Evolutionary conservation across 2,329 filamentous ascomycete genomes (phyloP).

Genomic region (Fusarium paranaense): DNA sequence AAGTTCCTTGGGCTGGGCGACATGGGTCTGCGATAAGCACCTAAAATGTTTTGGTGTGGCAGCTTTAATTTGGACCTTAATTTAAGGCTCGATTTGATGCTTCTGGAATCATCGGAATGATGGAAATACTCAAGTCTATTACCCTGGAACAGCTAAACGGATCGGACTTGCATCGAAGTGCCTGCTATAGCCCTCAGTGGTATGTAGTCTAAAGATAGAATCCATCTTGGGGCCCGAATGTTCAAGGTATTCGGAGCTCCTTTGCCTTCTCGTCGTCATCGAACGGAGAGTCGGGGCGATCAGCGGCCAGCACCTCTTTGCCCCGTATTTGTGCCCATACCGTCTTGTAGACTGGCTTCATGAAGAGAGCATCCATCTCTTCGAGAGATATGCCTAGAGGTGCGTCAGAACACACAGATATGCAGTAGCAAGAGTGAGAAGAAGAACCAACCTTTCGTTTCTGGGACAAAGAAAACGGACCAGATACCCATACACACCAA

Average conservation of each 20-base stretch:
- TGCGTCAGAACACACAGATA: constrained; percentile 8
- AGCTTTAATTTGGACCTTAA: neutral
- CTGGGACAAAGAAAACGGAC: constrained; percentile 62
- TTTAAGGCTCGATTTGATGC: neutral
- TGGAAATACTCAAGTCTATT: constrained; percentile 15
- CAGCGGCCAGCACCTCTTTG: constrained; percentile 26
- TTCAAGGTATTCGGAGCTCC: constrained; percentile 38
- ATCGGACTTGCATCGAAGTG: constrained; percentile 3
- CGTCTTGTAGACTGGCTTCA: constrained; percentile 47
- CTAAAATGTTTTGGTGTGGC: neutral
- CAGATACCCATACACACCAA: constrained; percentile 59
- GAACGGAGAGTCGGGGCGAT: constrained; percentile 37
- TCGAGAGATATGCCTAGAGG: constrained; percentile 56
- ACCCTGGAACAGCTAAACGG: constrained; percentile 5
- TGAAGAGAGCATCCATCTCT: constrained; percentile 56
- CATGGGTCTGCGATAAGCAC: neutral
- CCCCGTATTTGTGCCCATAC: constrained; percentile 46
- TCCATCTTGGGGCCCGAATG: neutral
- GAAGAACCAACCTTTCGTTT: constrained; percentile 57
- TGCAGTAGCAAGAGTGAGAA: no score
- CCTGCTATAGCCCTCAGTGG: constrained; percentile 19
- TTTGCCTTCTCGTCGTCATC: constrained; percentile 33
- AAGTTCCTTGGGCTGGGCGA: neutral
- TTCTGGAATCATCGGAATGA: constrained; percentile 26
- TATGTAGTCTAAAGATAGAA: constrained; percentile 25